A percentile compares a stretch with the other conserved stretches of the same genome.
These are phyloP conservation scores for Penicillium manginii DNA, from an alignment of 495 filamentous ascomycete species.

Conservation along the genomic window DNA sequence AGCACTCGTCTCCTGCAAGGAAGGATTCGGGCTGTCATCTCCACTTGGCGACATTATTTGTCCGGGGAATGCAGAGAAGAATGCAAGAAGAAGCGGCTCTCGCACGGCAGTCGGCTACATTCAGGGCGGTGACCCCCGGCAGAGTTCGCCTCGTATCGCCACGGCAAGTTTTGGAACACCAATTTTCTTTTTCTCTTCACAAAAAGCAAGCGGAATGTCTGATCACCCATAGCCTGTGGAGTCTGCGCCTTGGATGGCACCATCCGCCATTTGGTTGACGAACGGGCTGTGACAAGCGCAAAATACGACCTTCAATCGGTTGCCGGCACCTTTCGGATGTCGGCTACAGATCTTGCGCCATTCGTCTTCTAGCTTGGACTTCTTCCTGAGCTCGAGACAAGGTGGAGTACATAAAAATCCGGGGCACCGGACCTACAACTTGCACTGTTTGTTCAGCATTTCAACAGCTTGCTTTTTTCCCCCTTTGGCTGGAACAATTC, in stretches of 20 bases:
- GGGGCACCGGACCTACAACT: slow-evolving; percentile 20
- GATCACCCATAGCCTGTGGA: not conserved
- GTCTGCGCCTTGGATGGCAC: slow-evolving; percentile 11
- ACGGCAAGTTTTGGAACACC: not conserved
- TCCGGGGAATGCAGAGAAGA: not conserved
- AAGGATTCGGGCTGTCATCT: slow-evolving; percentile 7
- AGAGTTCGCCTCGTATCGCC: slow-evolving; percentile 9
- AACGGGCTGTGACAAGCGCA: not conserved
- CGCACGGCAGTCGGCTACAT: slow-evolving; percentile 20
- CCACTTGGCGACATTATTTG: slow-evolving; percentile 19
- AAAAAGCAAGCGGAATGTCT: not conserved
- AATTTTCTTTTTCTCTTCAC: not conserved
- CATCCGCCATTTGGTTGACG: slow-evolving; percentile 13
- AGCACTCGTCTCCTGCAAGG: slow-evolving; percentile 2
- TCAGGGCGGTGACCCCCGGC: slow-evolving; percentile 16
- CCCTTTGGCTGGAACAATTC: not conserved
- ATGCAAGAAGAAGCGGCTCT: slow-evolving; percentile 18
- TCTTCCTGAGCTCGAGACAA: not conserved
- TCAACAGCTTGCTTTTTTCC: not conserved
- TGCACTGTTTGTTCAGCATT: not conserved
- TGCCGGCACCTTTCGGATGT: slow-evolving; percentile 19
- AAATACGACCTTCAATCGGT: slow-evolving; percentile 5
- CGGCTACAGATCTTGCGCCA: slow-evolving; percentile 8
- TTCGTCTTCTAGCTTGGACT: slow-evolving; percentile 7
- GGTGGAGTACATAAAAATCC: slow-evolving; percentile 29